These are phyloP conservation scores for Nicotiana attenuata DNA, from an alignment of 257 asterid genomes.

Conservation along the genomic window DNA sequence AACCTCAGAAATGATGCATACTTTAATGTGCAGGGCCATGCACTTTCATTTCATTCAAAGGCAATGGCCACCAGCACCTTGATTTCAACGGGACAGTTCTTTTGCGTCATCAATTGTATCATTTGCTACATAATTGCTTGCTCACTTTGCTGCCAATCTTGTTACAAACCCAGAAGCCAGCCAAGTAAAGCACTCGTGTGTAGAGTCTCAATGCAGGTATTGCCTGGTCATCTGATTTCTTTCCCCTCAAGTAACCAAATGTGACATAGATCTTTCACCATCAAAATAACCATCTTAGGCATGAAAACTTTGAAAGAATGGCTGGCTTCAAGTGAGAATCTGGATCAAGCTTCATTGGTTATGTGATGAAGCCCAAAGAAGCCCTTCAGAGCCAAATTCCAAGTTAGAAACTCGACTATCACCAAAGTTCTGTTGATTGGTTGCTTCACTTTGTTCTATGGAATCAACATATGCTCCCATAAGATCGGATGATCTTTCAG, in stretches of 20 bases:
- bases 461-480: conserved; percentile 51
- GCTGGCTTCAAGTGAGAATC: neutral
- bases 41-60: neutral
- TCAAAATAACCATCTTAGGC: neutral
- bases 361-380: conserved; percentile 56
- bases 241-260: neutral
- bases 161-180: neutral
- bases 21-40: neutral
- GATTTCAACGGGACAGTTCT: neutral
- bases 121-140: neutral
- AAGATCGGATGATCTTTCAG: conserved; percentile 75
- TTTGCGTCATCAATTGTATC: neutral
- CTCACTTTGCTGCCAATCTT: neutral
- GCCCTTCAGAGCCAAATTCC: conserved; percentile 66
- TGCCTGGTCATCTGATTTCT: neutral
- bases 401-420: conserved; percentile 58
- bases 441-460: conserved; percentile 21
- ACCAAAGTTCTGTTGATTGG: conserved; percentile 41
- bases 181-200: neutral
- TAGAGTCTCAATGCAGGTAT: neutral
- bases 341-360: neutral
- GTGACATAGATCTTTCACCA: neutral
- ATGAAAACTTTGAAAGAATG: neutral
- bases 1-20: neutral
- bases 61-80: neutral